phyloP scores from a whole-genome alignment of 306 rosid genomes.

The Parietaria judaica region DNA sequence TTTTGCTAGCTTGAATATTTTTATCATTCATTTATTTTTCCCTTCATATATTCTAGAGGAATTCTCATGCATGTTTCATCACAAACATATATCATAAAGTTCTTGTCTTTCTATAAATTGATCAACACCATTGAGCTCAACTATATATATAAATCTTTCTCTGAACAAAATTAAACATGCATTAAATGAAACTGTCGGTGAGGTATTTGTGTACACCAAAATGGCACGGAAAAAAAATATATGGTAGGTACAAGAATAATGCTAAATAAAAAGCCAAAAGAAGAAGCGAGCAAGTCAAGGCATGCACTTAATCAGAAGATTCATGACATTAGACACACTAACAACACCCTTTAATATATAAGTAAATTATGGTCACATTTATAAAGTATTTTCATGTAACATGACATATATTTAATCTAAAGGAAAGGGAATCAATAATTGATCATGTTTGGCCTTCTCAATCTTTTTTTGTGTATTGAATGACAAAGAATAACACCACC shows the following conservation, averaged over 20 bases:
- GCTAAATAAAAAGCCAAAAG: neutral
- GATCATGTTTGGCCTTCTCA: neutral
- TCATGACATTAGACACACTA: constrained; percentile 1
- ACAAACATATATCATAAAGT: too few relatives aligned
- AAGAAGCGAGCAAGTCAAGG: neutral
- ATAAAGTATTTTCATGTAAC: neutral
- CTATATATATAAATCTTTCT: too few relatives aligned
- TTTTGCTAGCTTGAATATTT: too few relatives aligned
- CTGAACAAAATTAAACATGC: too few relatives aligned
- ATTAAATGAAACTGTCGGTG: too few relatives aligned
- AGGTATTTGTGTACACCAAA: too few relatives aligned
- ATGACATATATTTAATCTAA: neutral
- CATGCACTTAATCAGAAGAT: neutral
- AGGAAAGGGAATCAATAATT: constrained; percentile 7
- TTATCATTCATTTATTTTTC: too few relatives aligned
- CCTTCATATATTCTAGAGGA: too few relatives aligned
- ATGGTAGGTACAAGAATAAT: neutral
- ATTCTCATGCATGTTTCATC: too few relatives aligned
- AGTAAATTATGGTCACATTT: neutral
- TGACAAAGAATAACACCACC: constrained; percentile 11
- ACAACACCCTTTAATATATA: neutral
- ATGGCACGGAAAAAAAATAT: neutral
- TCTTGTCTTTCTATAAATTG: too few relatives aligned
- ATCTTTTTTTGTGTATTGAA: neutral
- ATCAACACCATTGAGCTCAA: too few relatives aligned